phyloP scores from a whole-genome alignment of 495 filamentous ascomycete species.

The Tuber microsphaerosporum region DNA sequence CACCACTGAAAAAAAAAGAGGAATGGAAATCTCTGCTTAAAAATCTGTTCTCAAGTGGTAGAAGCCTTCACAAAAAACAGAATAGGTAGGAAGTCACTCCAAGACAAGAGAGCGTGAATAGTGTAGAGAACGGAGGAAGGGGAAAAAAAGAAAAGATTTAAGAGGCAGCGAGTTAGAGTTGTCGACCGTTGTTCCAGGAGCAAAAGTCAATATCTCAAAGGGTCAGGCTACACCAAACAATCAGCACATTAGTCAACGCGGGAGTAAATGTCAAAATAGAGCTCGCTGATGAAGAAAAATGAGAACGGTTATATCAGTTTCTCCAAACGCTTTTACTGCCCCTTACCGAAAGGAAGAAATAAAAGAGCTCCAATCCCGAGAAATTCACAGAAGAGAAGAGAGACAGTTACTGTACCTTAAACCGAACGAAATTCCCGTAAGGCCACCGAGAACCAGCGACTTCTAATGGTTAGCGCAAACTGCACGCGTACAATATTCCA shows the following conservation, averaged over 20 bases:
- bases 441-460: slow-evolving; percentile 1
- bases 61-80: neutral
- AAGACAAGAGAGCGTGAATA: neutral
- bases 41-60: neutral
- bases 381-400: neutral
- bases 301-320: neutral
- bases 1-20: neutral
- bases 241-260: slow-evolving; percentile 1
- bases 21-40: neutral
- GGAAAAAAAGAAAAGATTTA: neutral
- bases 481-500: neutral
- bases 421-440: neutral
- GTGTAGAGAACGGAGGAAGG: neutral
- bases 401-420: neutral
- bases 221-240: neutral
- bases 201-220: neutral
- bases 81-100: neutral
- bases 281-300: neutral
- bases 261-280: neutral
- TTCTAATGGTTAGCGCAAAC: neutral
- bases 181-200: neutral
- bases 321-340: neutral
- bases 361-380: neutral
- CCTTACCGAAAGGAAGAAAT: neutral
- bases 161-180: neutral